A percentile compares a stretch with the other conserved stretches of the same genome.
Conservation (phyloP, 345 rosid species). For the Bruguiera parviflora region DNA sequence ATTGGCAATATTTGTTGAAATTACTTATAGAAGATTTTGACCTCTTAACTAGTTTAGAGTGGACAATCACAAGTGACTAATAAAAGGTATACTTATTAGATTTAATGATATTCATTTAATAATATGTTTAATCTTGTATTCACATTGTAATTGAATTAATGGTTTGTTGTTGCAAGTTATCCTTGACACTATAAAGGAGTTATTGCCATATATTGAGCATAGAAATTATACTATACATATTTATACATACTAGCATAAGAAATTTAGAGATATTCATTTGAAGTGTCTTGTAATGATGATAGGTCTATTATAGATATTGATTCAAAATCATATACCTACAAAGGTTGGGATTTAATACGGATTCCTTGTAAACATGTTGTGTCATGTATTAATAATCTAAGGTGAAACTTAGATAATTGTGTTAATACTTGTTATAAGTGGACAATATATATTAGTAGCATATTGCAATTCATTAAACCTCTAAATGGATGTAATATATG, state of each 20-base stretch:
- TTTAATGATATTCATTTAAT: no score
- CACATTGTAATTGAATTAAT: no score
- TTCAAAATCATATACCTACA: not conserved
- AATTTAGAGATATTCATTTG: no score
- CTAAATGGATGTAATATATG: no score
- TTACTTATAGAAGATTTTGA: not conserved
- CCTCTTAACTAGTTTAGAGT: not conserved
- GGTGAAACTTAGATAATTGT: not conserved
- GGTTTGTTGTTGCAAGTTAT: no score
- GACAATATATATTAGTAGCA: no score
- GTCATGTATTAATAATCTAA: not conserved
- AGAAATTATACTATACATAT: not conserved
- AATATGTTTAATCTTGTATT: no score
- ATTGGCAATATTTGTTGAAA: not conserved
- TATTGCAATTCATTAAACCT: no score
- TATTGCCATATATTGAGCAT: not conserved
- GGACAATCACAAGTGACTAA: not conserved
- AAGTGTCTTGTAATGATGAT: not conserved
- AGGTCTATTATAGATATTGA: not conserved
- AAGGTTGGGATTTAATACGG: not conserved
- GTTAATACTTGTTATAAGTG: not conserved
- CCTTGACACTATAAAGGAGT: not conserved
- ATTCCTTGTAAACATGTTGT: not conserved
- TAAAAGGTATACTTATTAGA: not conserved
- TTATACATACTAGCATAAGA: not conserved